Base-by-base conservation (phyloP, 495 filamentous ascomycete genomes). In the Aspergillus kassunensis region DNA sequence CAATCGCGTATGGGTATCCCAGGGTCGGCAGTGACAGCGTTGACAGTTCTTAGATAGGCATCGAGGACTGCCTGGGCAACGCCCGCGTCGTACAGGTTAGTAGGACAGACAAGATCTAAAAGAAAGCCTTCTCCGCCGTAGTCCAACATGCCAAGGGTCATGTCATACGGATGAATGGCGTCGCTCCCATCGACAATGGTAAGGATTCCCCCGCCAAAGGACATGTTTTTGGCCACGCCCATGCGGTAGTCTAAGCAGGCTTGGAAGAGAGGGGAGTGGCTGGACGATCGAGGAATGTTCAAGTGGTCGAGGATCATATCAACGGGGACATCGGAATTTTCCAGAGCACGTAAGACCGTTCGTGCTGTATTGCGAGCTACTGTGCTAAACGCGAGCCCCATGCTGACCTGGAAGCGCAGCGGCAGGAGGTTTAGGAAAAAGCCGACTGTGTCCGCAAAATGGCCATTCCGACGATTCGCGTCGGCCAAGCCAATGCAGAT, bases 401-500 rank as follows among this genome's bases (percentile, higher is more conserved):
- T 11, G n/a, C 13, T 15, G 31, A 34, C 31, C 9, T 11, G 6
- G 4, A 34, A 15, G 6, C 9, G 6, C 31, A 34, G 13, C 3
- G 31, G 31, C 9, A 34, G 9, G 6, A 15, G 6, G 4, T 34
- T 12, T 12, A 34, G 31, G 4, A 34, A 12, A 12, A 34, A 34
- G 3, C 31, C 31, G 31, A 34, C n/a, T 5, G 31, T 12, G 31
- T 15, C 13, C 3, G 10, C 4, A 12, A 34, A 34, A 7, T 3
- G 4, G 3, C 4, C 4, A 34, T 15, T 12, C 13, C 6, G 13
- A 4, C 31, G 31, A 48, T 75, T 71, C 15, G 58, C 69, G 51
- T 78, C 76, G 18, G 73, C 59, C 36, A 68, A 64, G 3, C 50
- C 50, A 15, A 53, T 45, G 42, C 50, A 53, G 3, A 53, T 8